phyloP scores from a whole-genome alignment of 352 stramenopile species.

The Globisporangium iwayamae region DNA sequence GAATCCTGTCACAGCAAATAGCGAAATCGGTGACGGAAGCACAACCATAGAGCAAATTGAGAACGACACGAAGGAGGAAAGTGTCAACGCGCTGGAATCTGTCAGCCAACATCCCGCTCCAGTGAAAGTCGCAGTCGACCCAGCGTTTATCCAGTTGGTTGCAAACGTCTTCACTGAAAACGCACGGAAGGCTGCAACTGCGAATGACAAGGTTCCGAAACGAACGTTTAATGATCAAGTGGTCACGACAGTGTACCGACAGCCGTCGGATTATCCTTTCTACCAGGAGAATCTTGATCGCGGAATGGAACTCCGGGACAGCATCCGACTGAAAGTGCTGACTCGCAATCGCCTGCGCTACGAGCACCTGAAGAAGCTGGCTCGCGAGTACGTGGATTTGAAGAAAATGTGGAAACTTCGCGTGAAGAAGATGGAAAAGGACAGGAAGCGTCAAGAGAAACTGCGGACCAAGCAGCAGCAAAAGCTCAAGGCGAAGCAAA shows the following conservation, averaged over 20 bases:
- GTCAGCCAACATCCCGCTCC: conserved; percentile 14
- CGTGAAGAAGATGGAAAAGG: conserved; percentile 86
- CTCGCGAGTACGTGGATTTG: conserved; percentile 75
- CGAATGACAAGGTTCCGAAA: conserved; percentile 62
- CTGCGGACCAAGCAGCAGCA: conserved; percentile 66
- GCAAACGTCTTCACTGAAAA: conserved; percentile 68
- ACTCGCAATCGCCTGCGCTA: conserved; percentile 61
- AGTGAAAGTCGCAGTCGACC: conserved; percentile 60
- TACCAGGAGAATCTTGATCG: conserved; percentile 71
- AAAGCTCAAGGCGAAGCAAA: conserved; percentile 49
- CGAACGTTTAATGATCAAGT: conserved; percentile 39
- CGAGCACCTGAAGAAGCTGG: conserved; percentile 65
- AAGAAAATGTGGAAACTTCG: conserved; percentile 82
- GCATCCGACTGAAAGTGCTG: conserved; percentile 60
- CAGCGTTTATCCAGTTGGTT: conserved; percentile 56
- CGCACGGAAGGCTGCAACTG: conserved; percentile 33
- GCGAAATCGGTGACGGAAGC: background rate
- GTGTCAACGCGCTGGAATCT: background rate
- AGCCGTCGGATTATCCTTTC: conserved; percentile 72
- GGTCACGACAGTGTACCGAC: conserved; percentile 62
- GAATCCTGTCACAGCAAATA: background rate
- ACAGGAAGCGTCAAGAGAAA: conserved; percentile 84
- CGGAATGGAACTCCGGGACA: conserved; percentile 37
- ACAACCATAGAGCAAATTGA: conserved; percentile 2
- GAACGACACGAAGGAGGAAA: background rate